Percentiles rank a stretch among this genome's conserved stretches.
Conservation (phyloP, 2,329 filamentous ascomycete species). For the Fusarium annulatum region DNA sequence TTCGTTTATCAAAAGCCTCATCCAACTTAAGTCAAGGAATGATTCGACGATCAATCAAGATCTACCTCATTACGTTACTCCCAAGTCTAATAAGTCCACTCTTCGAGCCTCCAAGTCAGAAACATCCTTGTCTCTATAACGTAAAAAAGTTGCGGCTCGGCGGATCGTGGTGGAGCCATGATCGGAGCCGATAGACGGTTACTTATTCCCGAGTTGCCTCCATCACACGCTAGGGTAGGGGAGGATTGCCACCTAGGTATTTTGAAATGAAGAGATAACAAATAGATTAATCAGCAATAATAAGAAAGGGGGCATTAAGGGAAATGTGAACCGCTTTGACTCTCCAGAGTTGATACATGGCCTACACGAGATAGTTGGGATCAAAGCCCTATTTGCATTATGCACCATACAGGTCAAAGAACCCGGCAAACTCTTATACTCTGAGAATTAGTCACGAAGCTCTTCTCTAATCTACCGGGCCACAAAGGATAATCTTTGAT, state of each 20-base stretch:
- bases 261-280: neutral
- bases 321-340: too few relatives aligned
- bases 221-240: too few relatives aligned
- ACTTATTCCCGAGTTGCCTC: neutral
- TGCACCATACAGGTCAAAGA: too few relatives aligned
- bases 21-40: neutral
- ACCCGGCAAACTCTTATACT: accelerated
- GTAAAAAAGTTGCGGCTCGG: conserved; percentile 23
- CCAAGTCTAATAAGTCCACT: neutral
- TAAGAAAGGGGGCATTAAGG: too few relatives aligned
- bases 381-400: too few relatives aligned
- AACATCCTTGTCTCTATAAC: conserved; percentile 22
- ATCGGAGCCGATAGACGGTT: neutral
- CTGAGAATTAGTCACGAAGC: accelerated
- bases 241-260: neutral
- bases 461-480: accelerated
- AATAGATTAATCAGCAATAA: accelerated
- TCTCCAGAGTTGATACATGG: accelerated
- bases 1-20: neutral
- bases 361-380: neutral
- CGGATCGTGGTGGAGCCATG: conserved; percentile 3
- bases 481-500: accelerated
- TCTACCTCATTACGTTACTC: conserved; percentile 16
- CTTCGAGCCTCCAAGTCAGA: neutral
- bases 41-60: neutral